These are phyloP conservation scores for Cynanchum wilfordii DNA, from an alignment of 257 asterid species.

Conservation along the genomic window DNA sequence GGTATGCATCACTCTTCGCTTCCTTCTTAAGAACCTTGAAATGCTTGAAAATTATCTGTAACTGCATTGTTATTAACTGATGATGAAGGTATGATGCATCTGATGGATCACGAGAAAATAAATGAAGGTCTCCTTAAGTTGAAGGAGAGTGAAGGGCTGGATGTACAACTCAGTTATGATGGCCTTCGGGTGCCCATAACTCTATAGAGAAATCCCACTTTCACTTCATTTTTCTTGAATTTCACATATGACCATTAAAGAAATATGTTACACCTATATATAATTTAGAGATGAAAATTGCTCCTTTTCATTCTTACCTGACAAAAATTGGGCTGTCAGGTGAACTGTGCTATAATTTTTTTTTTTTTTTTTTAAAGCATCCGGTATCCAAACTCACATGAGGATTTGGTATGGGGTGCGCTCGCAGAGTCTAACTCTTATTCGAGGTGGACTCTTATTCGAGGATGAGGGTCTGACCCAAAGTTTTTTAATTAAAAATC, in stretches of 20 bases:
- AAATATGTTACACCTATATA: too few species aligned
- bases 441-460: too few species aligned
- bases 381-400: too few species aligned
- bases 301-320: too few species aligned
- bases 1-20: constrained; percentile 34
- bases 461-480: too few species aligned
- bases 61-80: background rate
- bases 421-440: too few species aligned
- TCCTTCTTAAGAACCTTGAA: background rate
- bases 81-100: constrained; percentile 90
- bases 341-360: too few species aligned
- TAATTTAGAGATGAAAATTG: background rate
- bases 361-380: too few species aligned
- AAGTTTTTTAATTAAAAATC: too few species aligned
- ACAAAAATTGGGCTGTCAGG: too few species aligned
- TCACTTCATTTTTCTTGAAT: constrained; percentile 1
- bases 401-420: too few species aligned
- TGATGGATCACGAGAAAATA: constrained; percentile 86
- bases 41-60: background rate
- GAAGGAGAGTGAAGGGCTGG: constrained; percentile 75
- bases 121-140: constrained; percentile 55
- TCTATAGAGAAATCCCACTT: constrained; percentile 31
- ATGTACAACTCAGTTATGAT: constrained; percentile 79
- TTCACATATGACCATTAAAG: too few species aligned
- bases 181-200: constrained; percentile 75